Base-by-base conservation (phyloP, 805 yeast species). In the Candida insectalens region DNA sequence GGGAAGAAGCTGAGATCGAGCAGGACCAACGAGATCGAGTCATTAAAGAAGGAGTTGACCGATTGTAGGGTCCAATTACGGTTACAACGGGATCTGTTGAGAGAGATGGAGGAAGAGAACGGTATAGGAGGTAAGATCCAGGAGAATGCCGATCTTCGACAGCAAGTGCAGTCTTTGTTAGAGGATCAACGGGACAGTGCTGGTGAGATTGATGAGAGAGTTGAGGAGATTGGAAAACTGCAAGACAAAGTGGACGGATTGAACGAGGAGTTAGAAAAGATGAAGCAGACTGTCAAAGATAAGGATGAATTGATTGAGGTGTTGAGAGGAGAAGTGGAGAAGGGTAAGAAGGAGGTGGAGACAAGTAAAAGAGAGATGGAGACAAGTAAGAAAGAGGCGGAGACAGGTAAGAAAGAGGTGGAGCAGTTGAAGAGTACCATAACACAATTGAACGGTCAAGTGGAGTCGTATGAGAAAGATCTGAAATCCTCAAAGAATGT, bases 21-120 rank as follows among this genome's bases (percentile, higher is more conserved):
- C 17, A 19, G 18, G 10, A 10, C n/a, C 12, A 10, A 8, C 7
- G 59, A 56, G 18, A 37, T 53, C 6, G 54, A 46, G 20, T 39
- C 36, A 5, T 34, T 59, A 17, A 50, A 53, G 23, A 51, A 49
- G 34, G 53, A 57, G 25, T 40, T 57, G 13, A 56, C 54, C 2
- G 53, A 58, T 36, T 56, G 55, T 36, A 55, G 50, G 38, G 47
- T 59, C 18, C 62, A 59, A 35, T 32, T 59, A 18, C 44, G 49
- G 29, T 34, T 59, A 25, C 55, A 55, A 25, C 45, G 47, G 21
- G 60, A 55, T 29, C 40, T 59, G 19, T 36, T 57, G 25, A 18
- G 34, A 17, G 22, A 29, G 23, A 27, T 16, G n/a, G 8, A n/a
- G 3, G 27, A 15, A 9, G 33, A 21, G 6, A 19, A 29, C 4